Base-by-base conservation (phyloP, 352 stramenopile genomes). In the Globisporangium ultimum region DNA sequence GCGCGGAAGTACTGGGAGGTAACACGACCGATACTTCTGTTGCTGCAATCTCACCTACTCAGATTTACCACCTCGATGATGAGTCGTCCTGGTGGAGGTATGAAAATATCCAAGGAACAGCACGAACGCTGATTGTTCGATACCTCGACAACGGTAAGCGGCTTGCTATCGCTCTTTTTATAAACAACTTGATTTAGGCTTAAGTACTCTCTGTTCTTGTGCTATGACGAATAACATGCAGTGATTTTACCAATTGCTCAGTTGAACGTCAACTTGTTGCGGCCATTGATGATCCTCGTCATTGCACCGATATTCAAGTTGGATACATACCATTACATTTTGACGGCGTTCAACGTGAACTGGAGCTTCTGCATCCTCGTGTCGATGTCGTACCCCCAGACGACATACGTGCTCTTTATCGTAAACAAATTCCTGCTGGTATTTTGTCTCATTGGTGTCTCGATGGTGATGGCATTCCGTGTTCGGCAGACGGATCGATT, bases 401-500 rank as follows among this genome's bases (percentile, higher is more conserved):
- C 80, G 34, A 71, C 67, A 18, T 80, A 71, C 11, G 57, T 72
- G 12, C 76, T 76, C 34, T 88, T 78, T 69, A 87, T 90, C 48
- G 22, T 75, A 24, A 89, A 88, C 70, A 89, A 90, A 60, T 91
- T 90, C 45, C 60, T 85, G 49, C 64, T 90, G 36, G 70, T 93
- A 15, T 88, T 88, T 49, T 76, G 70, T 12, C 76, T 89, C 22
- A 67, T 78, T 0, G 70, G 68, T 12, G 58, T 91, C 41, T 74
- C 78, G 6, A 68, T 74, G 46, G 67, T 91, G 15, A 72, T 88
- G 45, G 57, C 84, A 11, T 78, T 88, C 48, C 84, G 84, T 15
- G 80, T 88, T 8, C 79, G 84, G 3, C 80, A 93, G 61, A 91
- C 74, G 0, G 84, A 91, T 43, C 77, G 80, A 17, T 91, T 93